These are phyloP conservation scores for Gossypium gossypioides DNA, from an alignment of 441 rosid species.

Conservation along the genomic window DNA sequence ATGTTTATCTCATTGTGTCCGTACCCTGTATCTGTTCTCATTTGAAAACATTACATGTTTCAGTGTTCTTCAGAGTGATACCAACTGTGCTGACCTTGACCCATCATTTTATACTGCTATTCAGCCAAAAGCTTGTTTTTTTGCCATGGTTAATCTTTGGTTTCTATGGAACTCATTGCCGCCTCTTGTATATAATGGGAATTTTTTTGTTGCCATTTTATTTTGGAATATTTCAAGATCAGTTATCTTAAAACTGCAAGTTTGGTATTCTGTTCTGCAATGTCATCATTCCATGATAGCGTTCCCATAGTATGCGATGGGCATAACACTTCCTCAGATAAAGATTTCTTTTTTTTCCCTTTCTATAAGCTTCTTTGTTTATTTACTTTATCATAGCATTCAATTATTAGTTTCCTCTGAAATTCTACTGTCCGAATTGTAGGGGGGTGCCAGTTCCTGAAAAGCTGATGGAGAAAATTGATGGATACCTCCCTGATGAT, in stretches of 20 bases:
- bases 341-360: neutral
- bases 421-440: constrained; percentile 14
- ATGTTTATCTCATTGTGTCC: neutral
- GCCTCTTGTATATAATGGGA: neutral
- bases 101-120: neutral
- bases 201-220: neutral
- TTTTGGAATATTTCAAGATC: neutral
- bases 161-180: neutral
- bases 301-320: neutral
- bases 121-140: neutral
- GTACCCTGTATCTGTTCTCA: neutral
- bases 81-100: neutral
- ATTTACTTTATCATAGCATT: neutral
- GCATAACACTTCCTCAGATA: neutral
- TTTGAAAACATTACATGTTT: neutral
- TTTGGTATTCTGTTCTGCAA: neutral
- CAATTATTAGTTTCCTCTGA: constrained; percentile 13
- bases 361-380: neutral
- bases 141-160: neutral
- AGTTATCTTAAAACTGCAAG: neutral
- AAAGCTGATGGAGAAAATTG: constrained; percentile 50
- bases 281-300: neutral
- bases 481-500: constrained; percentile 74
- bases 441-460: constrained; percentile 89
- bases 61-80: neutral